A percentile compares a stretch with the other conserved stretches of the same genome.
These are phyloP conservation scores for Gnomoniopsis sp. DNA, from an alignment of 2,329 filamentous ascomycete genomes.

Conservation along the genomic window DNA sequence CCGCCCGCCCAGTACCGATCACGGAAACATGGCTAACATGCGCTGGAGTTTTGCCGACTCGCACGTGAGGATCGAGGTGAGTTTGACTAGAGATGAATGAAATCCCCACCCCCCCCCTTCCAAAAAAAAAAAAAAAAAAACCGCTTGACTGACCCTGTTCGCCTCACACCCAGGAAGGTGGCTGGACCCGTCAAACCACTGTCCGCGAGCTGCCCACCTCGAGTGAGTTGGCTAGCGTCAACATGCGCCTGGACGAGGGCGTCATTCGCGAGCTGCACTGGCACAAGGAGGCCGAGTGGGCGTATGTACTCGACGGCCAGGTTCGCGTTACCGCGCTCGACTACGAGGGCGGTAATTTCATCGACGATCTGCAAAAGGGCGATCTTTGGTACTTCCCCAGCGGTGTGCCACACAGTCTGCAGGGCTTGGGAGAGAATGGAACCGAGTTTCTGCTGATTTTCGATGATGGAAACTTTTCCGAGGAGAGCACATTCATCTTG, in stretches of 20 bases:
- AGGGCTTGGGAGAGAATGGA: conserved; percentile 64
- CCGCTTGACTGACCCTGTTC: neutral
- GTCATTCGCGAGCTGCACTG: conserved; percentile 76
- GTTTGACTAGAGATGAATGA: conserved; percentile 13
- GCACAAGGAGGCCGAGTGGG: conserved; percentile 80
- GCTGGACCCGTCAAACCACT: conserved; percentile 74
- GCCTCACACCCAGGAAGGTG: conserved; percentile 54
- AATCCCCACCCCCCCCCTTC: no score
- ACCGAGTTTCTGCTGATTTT: conserved; percentile 48
- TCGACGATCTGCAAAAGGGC: conserved; percentile 72
- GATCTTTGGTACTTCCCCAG: conserved; percentile 81
- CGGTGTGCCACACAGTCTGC: conserved; percentile 73
- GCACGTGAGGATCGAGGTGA: conserved; percentile 60
- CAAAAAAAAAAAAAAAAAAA: neutral
- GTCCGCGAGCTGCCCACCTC: conserved; percentile 61
- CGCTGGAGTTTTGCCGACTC: conserved; percentile 68
- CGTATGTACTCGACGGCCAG: conserved; percentile 67
- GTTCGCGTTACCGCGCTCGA: conserved; percentile 72
- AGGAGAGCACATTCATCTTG: conserved; percentile 67
- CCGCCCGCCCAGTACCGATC: conserved; percentile 69
- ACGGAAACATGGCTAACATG: conserved; percentile 68
- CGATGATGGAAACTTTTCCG: conserved; percentile 49
- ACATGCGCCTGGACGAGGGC: conserved; percentile 72
- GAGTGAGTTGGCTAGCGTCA: conserved; percentile 70
- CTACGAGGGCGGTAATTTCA: conserved; percentile 71